phyloP scores from a whole-genome alignment of 1,284 basidiomycete species.

The Sphaerobolus stellatus region DNA sequence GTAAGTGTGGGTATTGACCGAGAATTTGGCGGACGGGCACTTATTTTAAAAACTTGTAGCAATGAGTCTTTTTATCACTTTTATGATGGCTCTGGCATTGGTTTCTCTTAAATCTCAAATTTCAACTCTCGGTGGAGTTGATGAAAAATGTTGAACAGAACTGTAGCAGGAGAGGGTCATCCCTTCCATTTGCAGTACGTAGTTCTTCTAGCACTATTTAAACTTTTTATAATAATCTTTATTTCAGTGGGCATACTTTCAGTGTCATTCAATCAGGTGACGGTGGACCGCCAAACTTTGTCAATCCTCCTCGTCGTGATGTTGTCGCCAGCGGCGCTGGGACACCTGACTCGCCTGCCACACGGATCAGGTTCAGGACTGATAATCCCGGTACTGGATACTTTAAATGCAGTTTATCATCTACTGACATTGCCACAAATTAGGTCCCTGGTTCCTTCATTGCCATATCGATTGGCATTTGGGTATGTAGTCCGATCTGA shows the following conservation, averaged over 20 bases:
- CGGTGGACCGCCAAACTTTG: constrained; percentile 5
- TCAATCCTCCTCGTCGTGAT: constrained; percentile 21
- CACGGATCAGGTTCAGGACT: constrained; percentile 6
- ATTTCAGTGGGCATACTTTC: constrained; percentile 8
- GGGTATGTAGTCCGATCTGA: background rate
- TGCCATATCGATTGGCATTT: constrained; percentile 12
- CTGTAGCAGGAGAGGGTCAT: constrained; percentile 30
- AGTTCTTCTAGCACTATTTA: background rate
- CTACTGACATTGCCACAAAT: background rate
- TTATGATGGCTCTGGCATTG: too few species aligned
- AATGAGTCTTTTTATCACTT: too few species aligned
- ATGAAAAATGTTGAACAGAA: too few species aligned
- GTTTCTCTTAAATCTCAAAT: too few species aligned
- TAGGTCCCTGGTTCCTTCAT: constrained; percentile 2
- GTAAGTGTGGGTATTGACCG: too few species aligned
- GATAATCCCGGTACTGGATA: constrained; percentile 1
- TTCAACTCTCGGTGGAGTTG: too few species aligned
- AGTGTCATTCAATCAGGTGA: constrained; percentile 7
- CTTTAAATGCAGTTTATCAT: background rate
- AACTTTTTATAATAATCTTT: background rate
- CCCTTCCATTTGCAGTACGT: constrained; percentile 15
- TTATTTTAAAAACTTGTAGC: too few species aligned
- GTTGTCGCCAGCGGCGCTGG: constrained; percentile 9
- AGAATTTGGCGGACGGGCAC: too few species aligned
- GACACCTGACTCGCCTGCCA: background rate